Conservation (phyloP, 768 basidiomycete genomes). For the Pleurotus tuber-regium region DNA sequence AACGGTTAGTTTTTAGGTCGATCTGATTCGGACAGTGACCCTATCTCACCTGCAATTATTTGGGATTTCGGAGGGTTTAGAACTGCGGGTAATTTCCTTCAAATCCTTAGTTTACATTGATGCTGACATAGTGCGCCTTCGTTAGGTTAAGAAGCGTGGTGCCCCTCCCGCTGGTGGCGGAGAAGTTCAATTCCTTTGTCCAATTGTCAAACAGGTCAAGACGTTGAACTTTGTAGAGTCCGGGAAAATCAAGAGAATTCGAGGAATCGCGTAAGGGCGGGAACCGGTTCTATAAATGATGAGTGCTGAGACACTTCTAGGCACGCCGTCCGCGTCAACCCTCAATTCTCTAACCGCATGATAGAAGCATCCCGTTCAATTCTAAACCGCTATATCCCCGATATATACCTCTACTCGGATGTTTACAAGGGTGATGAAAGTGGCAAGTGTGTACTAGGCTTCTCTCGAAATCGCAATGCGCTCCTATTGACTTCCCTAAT, state of each 20-base stretch:
- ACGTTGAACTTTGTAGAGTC: conserved; percentile 90
- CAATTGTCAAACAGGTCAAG: conserved; percentile 86
- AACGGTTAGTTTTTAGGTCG: conserved; percentile 69
- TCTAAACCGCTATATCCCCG: conserved; percentile 94
- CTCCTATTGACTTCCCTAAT: neutral
- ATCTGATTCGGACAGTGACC: conserved; percentile 86
- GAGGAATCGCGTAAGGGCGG: conserved; percentile 85
- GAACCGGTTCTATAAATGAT: neutral
- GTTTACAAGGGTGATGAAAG: conserved; percentile 98
- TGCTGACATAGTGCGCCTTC: conserved; percentile 1
- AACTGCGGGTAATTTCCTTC: conserved; percentile 62
- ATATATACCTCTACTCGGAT: conserved; percentile 97
- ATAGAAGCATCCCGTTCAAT: conserved; percentile 92
- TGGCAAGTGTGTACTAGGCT: conserved; percentile 89
- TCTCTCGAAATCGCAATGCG: too few species aligned
- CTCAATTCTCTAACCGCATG: conserved; percentile 97
- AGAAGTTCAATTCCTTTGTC: conserved; percentile 91
- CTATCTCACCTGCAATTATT: conserved; percentile 89
- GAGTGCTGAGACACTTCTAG: conserved; percentile 35
- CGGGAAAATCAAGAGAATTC: conserved; percentile 91
- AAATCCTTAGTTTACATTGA: neutral
- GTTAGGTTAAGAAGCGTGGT: conserved; percentile 94
- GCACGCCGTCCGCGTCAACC: conserved; percentile 94
- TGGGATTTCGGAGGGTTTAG: conserved; percentile 86
- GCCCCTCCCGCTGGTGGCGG: conserved; percentile 90